phyloP scores from a whole-genome alignment of 495 filamentous ascomycete genomes.

The Tuber magnatum region DNA sequence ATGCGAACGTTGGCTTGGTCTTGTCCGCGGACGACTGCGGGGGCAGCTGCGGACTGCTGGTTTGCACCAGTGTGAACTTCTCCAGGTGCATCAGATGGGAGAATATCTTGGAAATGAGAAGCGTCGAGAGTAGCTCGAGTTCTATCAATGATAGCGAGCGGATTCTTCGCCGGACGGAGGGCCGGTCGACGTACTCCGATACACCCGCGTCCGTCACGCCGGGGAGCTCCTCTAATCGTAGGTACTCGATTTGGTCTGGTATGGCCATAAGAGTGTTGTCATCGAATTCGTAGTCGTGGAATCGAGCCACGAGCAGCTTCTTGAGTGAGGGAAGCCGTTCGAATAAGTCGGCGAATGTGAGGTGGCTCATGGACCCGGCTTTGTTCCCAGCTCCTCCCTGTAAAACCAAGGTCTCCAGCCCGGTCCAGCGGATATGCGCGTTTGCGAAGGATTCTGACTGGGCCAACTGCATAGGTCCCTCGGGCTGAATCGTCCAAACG shows the following conservation, averaged over 20 bases:
- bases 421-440: constrained; percentile 62
- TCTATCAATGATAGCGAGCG: constrained; percentile 59
- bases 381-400: constrained; percentile 53
- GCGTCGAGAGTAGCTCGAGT: constrained; percentile 57
- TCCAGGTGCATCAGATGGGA: constrained; percentile 56
- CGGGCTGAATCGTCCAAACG: constrained; percentile 61
- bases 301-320: constrained; percentile 66
- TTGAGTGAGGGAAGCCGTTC: constrained; percentile 60
- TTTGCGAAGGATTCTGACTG: constrained; percentile 63
- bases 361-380: constrained; percentile 57
- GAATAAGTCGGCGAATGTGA: constrained; percentile 62
- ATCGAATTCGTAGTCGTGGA: constrained; percentile 65
- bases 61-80: constrained; percentile 65
- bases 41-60: constrained; percentile 52
- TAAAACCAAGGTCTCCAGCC: constrained; percentile 66
- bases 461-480: constrained; percentile 47
- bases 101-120: constrained; percentile 68
- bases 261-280: constrained; percentile 62
- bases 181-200: constrained; percentile 58
- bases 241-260: constrained; percentile 58
- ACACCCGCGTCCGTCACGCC: constrained; percentile 75
- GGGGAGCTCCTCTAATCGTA: constrained; percentile 67
- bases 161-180: constrained; percentile 49
- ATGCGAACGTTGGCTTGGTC: constrained; percentile 59
- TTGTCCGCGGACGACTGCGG: constrained; percentile 19